Percentiles rank a stretch among this genome's conserved stretches.
Conservation (phyloP, 192 early-diverging fungal genomes). For the Coemansia sp. region DNA sequence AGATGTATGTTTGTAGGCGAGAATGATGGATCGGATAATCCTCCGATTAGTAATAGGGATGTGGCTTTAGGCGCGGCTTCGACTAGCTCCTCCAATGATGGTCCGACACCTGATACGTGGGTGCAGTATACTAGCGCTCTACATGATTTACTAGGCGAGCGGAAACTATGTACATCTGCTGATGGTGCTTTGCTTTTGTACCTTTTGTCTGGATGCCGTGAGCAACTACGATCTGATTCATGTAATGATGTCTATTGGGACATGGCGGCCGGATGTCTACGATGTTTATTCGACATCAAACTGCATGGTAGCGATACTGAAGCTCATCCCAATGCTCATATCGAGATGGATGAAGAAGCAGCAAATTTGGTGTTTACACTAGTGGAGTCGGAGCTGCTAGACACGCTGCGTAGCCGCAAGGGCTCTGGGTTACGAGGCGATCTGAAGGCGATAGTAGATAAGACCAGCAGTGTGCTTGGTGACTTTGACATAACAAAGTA, state of each 20-base stretch:
- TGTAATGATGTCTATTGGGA: slow-evolving; percentile 16
- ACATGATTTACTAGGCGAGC: slow-evolving; percentile 41
- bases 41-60: neutral
- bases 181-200: slow-evolving; percentile 36
- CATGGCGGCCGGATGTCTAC: slow-evolving; percentile 24
- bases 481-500: slow-evolving; percentile 30
- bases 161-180: slow-evolving; percentile 40
- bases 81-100: slow-evolving; percentile 4
- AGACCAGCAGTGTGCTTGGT: slow-evolving; percentile 17
- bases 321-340: slow-evolving; percentile 22
- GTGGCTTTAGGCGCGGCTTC: neutral
- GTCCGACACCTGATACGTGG: neutral
- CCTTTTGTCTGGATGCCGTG: slow-evolving; percentile 15
- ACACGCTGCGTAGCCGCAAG: slow-evolving; percentile 28
- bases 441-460: slow-evolving; percentile 42
- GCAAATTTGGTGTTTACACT: slow-evolving; percentile 35
- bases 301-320: slow-evolving; percentile 24
- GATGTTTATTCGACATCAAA: slow-evolving; percentile 46
- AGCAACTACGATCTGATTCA: neutral
- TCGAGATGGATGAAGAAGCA: slow-evolving; percentile 36
- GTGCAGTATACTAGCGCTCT: slow-evolving; percentile 11
- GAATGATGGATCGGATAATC: neutral
- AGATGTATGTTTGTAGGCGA: neutral
- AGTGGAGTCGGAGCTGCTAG: slow-evolving; percentile 35
- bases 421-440: slow-evolving; percentile 45